Percentiles rank a stretch among this genome's conserved stretches.
These are phyloP conservation scores for Aspergillus steynii DNA, from an alignment of 495 filamentous ascomycete species.

Conservation along the genomic window DNA sequence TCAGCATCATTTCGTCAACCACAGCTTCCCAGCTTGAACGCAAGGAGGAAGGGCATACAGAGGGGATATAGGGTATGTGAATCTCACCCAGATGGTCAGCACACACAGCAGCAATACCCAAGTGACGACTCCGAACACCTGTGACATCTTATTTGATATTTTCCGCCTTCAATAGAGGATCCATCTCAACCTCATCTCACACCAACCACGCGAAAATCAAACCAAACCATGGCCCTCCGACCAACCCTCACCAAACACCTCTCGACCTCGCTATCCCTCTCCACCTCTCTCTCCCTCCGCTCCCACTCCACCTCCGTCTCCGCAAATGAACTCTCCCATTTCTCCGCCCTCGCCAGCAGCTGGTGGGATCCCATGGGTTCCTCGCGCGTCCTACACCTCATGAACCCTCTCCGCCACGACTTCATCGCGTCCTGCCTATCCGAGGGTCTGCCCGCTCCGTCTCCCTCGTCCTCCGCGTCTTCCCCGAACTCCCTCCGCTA, in stretches of 20 bases:
- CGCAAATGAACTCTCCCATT: slow-evolving; percentile 85
- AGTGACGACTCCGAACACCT: no score
- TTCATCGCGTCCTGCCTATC: slow-evolving; percentile 77
- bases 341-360: slow-evolving; percentile 84
- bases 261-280: not conserved
- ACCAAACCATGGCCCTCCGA: slow-evolving; percentile 4
- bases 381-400: slow-evolving; percentile 89
- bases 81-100: no score
- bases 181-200: no score
- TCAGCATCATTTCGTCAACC: no score
- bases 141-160: no score
- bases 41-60: no score
- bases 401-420: slow-evolving; percentile 95
- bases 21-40: no score
- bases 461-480: slow-evolving; percentile 3
- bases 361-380: slow-evolving; percentile 98
- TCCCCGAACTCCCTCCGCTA: slow-evolving; percentile 55
- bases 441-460: slow-evolving; percentile 30
- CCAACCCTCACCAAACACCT: slow-evolving; percentile 14
- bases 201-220: not conserved
- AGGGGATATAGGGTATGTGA: no score
- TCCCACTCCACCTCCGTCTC: slow-evolving; percentile 72
- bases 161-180: no score
- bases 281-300: slow-evolving; percentile 17
- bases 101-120: no score